A percentile compares a stretch with the other conserved stretches of the same genome.
Evolutionary conservation across 1,139 yeast species (phyloP).

Genomic region (Yamadazyma aaseri): DNA sequence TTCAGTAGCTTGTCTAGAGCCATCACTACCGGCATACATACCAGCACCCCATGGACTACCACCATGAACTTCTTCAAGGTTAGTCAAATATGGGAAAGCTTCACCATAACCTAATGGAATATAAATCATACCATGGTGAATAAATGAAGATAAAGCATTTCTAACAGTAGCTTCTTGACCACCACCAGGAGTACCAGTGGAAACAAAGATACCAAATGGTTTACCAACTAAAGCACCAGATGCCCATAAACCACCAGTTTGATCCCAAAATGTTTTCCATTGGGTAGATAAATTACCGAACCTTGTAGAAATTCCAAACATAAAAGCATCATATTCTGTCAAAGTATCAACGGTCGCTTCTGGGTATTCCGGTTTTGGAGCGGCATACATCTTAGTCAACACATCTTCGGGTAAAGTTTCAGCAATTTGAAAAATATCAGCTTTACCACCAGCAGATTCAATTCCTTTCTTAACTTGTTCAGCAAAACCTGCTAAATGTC

Average conservation of each 20-base stretch:
- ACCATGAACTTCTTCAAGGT: slow-evolving; percentile 36
- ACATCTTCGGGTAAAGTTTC: slow-evolving; percentile 34
- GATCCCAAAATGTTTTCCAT: slow-evolving; percentile 39
- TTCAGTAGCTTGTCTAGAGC: slow-evolving; percentile 33
- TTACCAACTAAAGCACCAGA: slow-evolving; percentile 35
- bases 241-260: slow-evolving; percentile 42
- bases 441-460: slow-evolving; percentile 38
- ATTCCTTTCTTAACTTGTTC: slow-evolving; percentile 30
- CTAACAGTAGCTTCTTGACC: slow-evolving; percentile 40
- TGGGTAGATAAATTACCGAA: slow-evolving; percentile 40
- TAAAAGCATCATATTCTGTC: slow-evolving; percentile 34
- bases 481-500: slow-evolving; percentile 48
- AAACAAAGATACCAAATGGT: slow-evolving; percentile 37
- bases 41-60: slow-evolving; percentile 47
- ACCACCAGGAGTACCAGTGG: slow-evolving; percentile 39
- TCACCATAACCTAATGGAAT: slow-evolving; percentile 36
- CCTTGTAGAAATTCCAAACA: slow-evolving; percentile 41
- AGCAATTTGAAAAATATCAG: slow-evolving; percentile 37
- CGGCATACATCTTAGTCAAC: slow-evolving; percentile 31
- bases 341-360: slow-evolving; percentile 32
- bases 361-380: slow-evolving; percentile 33
- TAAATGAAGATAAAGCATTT: slow-evolving; percentile 31
- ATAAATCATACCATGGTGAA: slow-evolving; percentile 38
- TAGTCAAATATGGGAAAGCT: slow-evolving; percentile 26
- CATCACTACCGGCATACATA: slow-evolving; percentile 36